Conservation (phyloP, 2,329 filamentous ascomycete genomes). For the Colletotrichum godetiae region DNA sequence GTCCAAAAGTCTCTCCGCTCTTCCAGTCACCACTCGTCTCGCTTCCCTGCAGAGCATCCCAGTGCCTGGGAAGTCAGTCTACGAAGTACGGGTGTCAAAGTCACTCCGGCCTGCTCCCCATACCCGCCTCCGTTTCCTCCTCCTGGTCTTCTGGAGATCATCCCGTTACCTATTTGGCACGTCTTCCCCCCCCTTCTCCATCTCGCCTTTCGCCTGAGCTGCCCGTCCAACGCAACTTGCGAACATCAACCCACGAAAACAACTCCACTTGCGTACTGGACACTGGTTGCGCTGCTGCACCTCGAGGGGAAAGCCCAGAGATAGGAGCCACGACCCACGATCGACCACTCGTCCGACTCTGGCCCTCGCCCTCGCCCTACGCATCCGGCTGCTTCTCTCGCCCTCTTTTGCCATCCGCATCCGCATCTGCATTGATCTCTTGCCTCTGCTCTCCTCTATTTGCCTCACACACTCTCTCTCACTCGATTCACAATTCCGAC, state of each 20-base stretch:
- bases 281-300: slow-evolving; percentile 4
- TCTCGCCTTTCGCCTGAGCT: slow-evolving; percentile 5
- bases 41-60: not conserved
- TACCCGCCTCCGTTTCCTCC: not conserved
- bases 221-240: slow-evolving; percentile 9
- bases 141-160: not conserved
- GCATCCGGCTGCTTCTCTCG: slow-evolving; percentile 1
- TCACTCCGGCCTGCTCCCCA: not conserved
- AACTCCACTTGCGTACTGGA: slow-evolving; percentile 12
- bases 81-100: not conserved
- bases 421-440: not conserved
- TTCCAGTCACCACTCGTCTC: not conserved
- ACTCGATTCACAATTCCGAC: not conserved
- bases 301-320: slow-evolving; percentile 2
- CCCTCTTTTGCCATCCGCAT: slow-evolving; percentile 12
- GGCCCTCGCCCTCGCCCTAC: not conserved
- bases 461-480: slow-evolving; percentile 13
- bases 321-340: slow-evolving; percentile 17
- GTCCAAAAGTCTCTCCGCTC: not conserved
- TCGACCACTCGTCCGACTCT: not conserved
- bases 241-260: slow-evolving; percentile 12
- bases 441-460: not conserved
- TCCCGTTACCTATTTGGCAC: not conserved
- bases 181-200: not conserved
- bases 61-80: not conserved